Percentiles rank a stretch among this genome's conserved stretches.
Conservation (phyloP, 257 asterid species). For the Solanum peruvianum region DNA sequence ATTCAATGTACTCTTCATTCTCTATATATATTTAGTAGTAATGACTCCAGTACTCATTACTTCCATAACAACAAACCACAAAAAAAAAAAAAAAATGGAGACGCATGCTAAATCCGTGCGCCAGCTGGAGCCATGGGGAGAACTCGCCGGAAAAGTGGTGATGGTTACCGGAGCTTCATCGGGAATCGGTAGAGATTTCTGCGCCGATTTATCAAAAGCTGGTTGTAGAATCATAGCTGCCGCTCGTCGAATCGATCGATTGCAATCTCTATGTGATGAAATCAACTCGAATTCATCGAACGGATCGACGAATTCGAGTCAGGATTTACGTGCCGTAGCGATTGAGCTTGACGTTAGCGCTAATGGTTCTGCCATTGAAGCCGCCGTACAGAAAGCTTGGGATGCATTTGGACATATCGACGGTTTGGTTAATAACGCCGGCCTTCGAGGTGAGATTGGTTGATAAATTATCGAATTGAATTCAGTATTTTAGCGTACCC, state of each 20-base stretch:
- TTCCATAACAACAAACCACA: background rate
- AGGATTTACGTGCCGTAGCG: constrained; percentile 32
- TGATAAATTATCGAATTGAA: background rate
- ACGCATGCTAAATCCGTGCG: background rate
- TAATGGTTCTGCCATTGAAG: constrained; percentile 22
- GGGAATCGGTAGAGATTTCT: constrained; percentile 63
- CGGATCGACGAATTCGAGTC: background rate
- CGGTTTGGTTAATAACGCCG: constrained; percentile 59
- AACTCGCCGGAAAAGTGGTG: constrained; percentile 43
- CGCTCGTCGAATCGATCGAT: constrained; percentile 48
- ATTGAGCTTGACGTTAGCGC: constrained; percentile 52
- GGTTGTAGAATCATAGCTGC: constrained; percentile 70
- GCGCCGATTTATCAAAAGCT: constrained; percentile 48
- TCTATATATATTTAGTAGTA: background rate
- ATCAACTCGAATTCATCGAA: constrained; percentile 12
- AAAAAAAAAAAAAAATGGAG: background rate
- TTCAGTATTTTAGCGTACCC: background rate
- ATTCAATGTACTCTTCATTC: background rate
- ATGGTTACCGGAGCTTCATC: constrained; percentile 85
- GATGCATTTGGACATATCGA: constrained; percentile 50
- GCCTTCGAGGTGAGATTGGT: constrained; percentile 37
- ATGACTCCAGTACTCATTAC: background rate
- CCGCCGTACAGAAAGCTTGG: constrained; percentile 47
- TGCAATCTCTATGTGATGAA: constrained; percentile 44
- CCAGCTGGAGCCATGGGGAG: constrained; percentile 56